Base-by-base conservation (phyloP, 2,329 filamentous ascomycete species). In the Tricladium varicosporioides region DNA sequence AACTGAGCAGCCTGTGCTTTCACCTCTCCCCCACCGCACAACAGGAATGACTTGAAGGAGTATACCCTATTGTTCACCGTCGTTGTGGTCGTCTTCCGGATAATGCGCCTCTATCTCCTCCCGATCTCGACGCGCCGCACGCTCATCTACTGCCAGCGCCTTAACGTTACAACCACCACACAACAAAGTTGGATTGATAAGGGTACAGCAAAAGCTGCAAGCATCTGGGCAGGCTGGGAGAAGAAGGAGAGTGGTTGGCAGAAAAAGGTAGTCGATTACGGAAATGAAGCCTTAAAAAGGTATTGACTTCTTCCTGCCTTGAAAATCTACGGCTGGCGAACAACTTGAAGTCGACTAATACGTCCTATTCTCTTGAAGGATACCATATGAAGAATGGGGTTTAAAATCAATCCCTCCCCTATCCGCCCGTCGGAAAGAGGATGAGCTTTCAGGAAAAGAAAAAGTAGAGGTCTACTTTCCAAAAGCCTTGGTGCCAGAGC, bases 301-400 rank as follows among this genome's bases (percentile, higher is more conserved):
- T 27, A 27, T 27, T 27, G 22, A 27, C 4, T 27, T 27, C 3
- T 7, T 27, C 22, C 7, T 27, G 7, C 22, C 22, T 27, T 27
- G 22, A 27, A 27, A 27, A 27, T 27, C 22, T 27, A 27, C 22
- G 22, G 22, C 22, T 27, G 22, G 22, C 22, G 22, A 27, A 27
- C 22, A 27, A 7, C 7, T 27, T 27, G 22, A 27, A 27, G 22
- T 27, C 22, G 22, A 27, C 22, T 27, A 27, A 27, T 27, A 27
- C 22, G 22, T 27, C 22, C 22, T 27, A 27, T 27, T 27, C 7
- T 27, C 7, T 27, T 27, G 7, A 27, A 27, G 91, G 61, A 96
- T 99, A 67, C 90, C 94, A 2, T 97, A 90, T 72, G 90, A 97
- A 75, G 94, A 99, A 86, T 99, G 94, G 94, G 92, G 91, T 0